Percentiles rank a stretch among this genome's conserved stretches.
Evolutionary conservation across 192 early-diverging fungal genomes (phyloP).

Genomic region (Coemansia sp.): DNA sequence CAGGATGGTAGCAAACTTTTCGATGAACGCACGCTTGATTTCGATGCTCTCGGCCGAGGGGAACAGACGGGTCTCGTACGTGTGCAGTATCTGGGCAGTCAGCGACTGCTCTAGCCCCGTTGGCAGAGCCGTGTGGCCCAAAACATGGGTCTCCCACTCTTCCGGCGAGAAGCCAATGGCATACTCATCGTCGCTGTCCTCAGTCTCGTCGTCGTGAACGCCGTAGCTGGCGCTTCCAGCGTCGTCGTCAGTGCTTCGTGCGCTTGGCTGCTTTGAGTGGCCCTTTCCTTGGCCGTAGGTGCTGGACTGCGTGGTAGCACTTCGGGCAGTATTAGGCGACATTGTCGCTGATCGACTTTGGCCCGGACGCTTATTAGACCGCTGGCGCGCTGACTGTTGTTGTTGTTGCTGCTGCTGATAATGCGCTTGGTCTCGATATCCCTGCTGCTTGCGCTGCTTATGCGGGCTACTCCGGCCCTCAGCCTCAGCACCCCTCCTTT

Average conservation of each 20-base stretch:
- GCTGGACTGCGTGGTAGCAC: not conserved
- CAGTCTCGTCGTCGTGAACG: constrained; percentile 9
- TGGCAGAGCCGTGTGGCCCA: constrained; percentile 36
- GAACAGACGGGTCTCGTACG: constrained; percentile 62
- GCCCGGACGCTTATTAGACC: constrained; percentile 4
- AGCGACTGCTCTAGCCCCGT: constrained; percentile 55
- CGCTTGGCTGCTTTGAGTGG: constrained; percentile 15
- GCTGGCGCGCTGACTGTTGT: constrained; percentile 11
- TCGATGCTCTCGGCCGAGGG: constrained; percentile 72
- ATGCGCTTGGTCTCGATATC: not conserved
- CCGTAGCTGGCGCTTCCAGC: constrained; percentile 3
- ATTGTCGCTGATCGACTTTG: constrained; percentile 4
- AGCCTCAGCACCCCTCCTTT: not conserved
- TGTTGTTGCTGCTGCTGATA: constrained; percentile 7
- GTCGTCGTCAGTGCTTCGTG: constrained; percentile 11
- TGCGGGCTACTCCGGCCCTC: constrained; percentile 3
- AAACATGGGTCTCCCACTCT: constrained; percentile 40
- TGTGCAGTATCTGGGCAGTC: constrained; percentile 63
- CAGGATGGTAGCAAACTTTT: constrained; percentile 81
- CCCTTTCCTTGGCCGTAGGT: not conserved
- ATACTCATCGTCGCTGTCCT: constrained; percentile 31
- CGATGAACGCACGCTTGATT: constrained; percentile 66
- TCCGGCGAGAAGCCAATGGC: constrained; percentile 43
- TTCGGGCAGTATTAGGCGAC: not conserved
- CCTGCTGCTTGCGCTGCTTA: constrained; percentile 5